Evolutionary conservation across 1,139 yeast genomes (phyloP).

Genomic region (Sugiyamaella sp.): DNA sequence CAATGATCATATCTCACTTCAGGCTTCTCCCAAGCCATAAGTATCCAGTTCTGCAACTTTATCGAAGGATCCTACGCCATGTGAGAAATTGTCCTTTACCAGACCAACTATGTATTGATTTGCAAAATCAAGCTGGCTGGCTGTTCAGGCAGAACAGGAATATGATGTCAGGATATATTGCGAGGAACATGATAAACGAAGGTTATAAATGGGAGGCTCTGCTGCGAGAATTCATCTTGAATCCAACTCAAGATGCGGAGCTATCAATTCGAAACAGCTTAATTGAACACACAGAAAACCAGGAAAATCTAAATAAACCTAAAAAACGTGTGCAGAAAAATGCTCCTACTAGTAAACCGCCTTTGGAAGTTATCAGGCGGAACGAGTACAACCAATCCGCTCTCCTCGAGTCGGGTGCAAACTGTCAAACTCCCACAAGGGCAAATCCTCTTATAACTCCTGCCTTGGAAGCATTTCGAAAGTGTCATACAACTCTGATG

Average conservation of each 20-base stretch:
- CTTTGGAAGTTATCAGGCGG: conserved; percentile 9
- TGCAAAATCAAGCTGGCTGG: conserved; percentile 8
- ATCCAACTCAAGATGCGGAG: background rate
- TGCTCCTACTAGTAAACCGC: background rate
- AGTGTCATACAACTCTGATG: conserved; percentile 17
- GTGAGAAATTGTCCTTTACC: conserved; percentile 24
- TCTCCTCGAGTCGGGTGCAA: background rate
- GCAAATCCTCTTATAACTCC: background rate
- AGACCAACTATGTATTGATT: conserved; percentile 5
- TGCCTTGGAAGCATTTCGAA: conserved; percentile 18
- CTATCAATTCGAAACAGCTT: conserved; percentile 1
- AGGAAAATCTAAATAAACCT: background rate
- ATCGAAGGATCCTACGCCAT: conserved; percentile 29
- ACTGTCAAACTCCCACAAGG: conserved; percentile 9
- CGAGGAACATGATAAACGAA: conserved; percentile 24
- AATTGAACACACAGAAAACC: background rate
- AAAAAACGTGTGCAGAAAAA: conserved; percentile 1
- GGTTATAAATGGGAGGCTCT: conserved; percentile 29
- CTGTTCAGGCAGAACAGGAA: conserved; percentile 14
- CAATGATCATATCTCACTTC: conserved; percentile 25
- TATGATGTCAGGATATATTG: conserved; percentile 26
- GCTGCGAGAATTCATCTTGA: conserved; percentile 21
- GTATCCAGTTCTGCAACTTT: conserved; percentile 30
- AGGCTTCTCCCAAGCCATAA: conserved; percentile 28
- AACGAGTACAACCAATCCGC: conserved; percentile 19